Base-by-base conservation (phyloP, 768 basidiomycete species). In the Polyporus arcularius region DNA sequence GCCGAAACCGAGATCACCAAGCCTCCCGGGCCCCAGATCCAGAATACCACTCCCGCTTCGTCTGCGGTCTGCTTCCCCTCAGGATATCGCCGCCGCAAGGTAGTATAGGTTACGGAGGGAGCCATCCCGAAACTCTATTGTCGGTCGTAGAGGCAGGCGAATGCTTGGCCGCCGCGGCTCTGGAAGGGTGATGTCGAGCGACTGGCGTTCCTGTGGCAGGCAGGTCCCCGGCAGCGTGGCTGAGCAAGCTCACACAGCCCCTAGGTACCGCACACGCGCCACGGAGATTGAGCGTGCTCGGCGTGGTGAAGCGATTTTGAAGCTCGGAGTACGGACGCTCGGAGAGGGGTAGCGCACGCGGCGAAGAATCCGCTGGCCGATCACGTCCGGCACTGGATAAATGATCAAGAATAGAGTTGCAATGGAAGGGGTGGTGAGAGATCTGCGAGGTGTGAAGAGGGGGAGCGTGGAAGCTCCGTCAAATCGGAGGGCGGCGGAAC, bases 11-110 rank as follows among this genome's bases (percentile, higher is more conserved):
- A 6, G 31, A 51, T 30, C 7, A 21, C 5, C 52, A 41, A 38
- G 9, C 42, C 43, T 18, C 16, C 1, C 30, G 32, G 21, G 2
- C 21, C 21, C 21, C 21, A 55, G n/a, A 30, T n/a, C n/a, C 54
- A 43, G 35, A 10, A 10, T 43, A 9, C 42, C 43, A 38, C 54
- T 47, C n/a, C 46, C 10, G 21, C 46, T 30, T 11, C 46, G 21
- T 45, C 54, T 41, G 53, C 53, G 41, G 53, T 54, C 53, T 54
- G 53, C 42, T 54, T 42, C 41, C 10, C 40, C 28, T 41, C 2
- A 28, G 41, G 11, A 28, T 28, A 54, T 54, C 40, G 16, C 41
- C 53, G 53, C 53, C 15, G 53, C 28, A 39, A n/a, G 38, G 26
- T 40, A n/a, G 28, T 11, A 21, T 28, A 54, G 40, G 41, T 16